Evolutionary conservation across 192 early-diverging fungal genomes (phyloP).

Genomic region (Chytriomyces hyalinus): DNA sequence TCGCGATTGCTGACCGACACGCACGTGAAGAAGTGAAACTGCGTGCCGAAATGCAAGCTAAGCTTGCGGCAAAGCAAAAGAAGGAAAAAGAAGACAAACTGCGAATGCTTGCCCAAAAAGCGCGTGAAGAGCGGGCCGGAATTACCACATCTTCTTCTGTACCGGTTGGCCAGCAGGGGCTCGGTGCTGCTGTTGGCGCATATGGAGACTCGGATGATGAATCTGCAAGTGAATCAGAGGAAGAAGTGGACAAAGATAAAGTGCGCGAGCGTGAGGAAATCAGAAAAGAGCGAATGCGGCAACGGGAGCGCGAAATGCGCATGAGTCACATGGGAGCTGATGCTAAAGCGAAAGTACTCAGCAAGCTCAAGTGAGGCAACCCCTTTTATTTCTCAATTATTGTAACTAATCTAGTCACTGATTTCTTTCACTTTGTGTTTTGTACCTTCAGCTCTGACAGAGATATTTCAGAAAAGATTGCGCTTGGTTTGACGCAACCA

Average conservation of each 20-base stretch:
- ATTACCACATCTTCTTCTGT: slow-evolving; percentile 37
- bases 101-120: slow-evolving; percentile 86
- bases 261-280: slow-evolving; percentile 84
- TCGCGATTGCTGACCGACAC: slow-evolving; percentile 90
- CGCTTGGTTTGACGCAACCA: slow-evolving; percentile 93
- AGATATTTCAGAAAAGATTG: slow-evolving; percentile 99
- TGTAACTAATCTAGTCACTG: slow-evolving; percentile 11
- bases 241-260: slow-evolving; percentile 66
- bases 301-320: slow-evolving; percentile 85
- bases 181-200: slow-evolving; percentile 13
- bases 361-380: slow-evolving; percentile 34
- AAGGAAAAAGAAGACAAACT: slow-evolving; percentile 90
- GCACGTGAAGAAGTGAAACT: slow-evolving; percentile 93
- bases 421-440: slow-evolving; percentile 1
- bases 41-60: slow-evolving; percentile 87
- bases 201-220: slow-evolving; percentile 16
- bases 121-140: slow-evolving; percentile 85
- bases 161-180: slow-evolving; percentile 13
- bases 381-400: slow-evolving; percentile 23
- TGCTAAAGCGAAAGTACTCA: slow-evolving; percentile 76
- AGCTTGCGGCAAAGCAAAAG: slow-evolving; percentile 92
- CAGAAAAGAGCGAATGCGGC: slow-evolving; percentile 79
- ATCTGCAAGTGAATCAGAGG: slow-evolving; percentile 44
- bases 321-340: slow-evolving; percentile 89
- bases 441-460: slow-evolving; percentile 65